A percentile compares a stretch with the other conserved stretches of the same genome.
phyloP scores from a whole-genome alignment of 441 rosid species.

The Erodium texanum region DNA sequence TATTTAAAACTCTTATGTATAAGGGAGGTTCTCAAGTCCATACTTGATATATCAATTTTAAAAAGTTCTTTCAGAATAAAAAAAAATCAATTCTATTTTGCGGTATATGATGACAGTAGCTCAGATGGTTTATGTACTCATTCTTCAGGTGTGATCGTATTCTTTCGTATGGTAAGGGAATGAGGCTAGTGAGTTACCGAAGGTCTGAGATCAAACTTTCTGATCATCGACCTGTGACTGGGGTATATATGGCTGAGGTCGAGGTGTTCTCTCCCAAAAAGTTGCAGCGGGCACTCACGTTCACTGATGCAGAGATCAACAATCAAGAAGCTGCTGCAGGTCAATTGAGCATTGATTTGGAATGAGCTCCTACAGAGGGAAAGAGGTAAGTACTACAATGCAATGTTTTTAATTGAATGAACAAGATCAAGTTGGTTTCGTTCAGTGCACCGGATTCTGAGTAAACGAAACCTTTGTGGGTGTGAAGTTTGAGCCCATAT shows the following conservation, averaged over 20 bases:
- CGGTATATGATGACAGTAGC: no score
- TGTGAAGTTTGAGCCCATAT: no score
- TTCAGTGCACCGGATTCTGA: no score
- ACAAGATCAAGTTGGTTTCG: no score
- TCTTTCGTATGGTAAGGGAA: conserved; percentile 71
- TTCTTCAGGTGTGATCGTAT: conserved; percentile 80
- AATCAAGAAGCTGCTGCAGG: conserved; percentile 34
- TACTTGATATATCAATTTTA: no score
- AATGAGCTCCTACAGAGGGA: conserved; percentile 22
- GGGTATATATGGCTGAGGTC: conserved; percentile 67
- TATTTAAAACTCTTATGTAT: no score
- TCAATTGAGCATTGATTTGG: conserved; percentile 24
- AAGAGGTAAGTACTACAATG: conserved; percentile 26
- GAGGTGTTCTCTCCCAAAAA: conserved; percentile 68
- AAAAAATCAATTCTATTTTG: no score
- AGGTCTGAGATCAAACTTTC: conserved; percentile 67
- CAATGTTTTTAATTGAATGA: conserved; percentile 2
- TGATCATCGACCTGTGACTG: conserved; percentile 92
- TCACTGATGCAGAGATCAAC: conserved; percentile 78
- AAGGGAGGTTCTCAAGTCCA: no score
- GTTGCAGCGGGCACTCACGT: conserved; percentile 77
- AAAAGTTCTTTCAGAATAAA: no score
- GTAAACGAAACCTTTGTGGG: no score
- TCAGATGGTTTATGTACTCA: background rate
- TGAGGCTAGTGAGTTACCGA: conserved; percentile 59